Base-by-base conservation (phyloP, 345 rosid genomes). In the Euphorbia pulcherrima region DNA sequence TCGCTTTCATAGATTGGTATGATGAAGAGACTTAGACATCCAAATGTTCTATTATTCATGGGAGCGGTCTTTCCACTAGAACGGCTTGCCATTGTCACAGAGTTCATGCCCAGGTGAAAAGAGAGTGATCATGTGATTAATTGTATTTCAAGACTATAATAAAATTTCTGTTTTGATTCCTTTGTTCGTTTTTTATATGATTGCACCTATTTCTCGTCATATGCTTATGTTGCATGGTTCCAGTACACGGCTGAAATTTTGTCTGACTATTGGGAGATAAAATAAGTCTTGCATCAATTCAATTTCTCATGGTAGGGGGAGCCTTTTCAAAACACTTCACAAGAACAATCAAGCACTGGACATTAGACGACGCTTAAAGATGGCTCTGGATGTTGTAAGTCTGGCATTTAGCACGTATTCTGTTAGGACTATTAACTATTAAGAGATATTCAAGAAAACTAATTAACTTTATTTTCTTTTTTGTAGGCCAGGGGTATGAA, bases 401-500 rank as follows among this genome's bases (percentile, higher is more conserved):
- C 33, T 11, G 16, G 1, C 13, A 12, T 44, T n/a, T 44, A 7
- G 18, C 17, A 12, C 11, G 50, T 2, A 44, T 44, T 41, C 47
- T 41, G 47, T 41, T 41, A 41, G 7, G 37, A 33, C 3, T 33
- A 33, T 33, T 41, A 8, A 41, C 47, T 41, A 12, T 48, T 58
- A n/a, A 44, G 68, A 57, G 61, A 46, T 33, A 27, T 4, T 40
- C 44, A 23, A 50, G 37, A n/a, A 23, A 55, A 58, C 47, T 64
- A 12, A 16, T 18, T 35, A 59, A 28, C 23, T 56, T 44, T 50
- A 2, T 16, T 13, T 17, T 26, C 56, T 47, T 63, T 50, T 33
- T 64, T 81, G 78, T 87, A 93, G 98, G 97, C 95, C 61, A 79
- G 87, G 80, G 98, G 96, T 60, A 88, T 90, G 97, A 88, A 93